Base-by-base conservation (phyloP, 2,329 filamentous ascomycete genomes). In the Aspergillus jensenii region DNA sequence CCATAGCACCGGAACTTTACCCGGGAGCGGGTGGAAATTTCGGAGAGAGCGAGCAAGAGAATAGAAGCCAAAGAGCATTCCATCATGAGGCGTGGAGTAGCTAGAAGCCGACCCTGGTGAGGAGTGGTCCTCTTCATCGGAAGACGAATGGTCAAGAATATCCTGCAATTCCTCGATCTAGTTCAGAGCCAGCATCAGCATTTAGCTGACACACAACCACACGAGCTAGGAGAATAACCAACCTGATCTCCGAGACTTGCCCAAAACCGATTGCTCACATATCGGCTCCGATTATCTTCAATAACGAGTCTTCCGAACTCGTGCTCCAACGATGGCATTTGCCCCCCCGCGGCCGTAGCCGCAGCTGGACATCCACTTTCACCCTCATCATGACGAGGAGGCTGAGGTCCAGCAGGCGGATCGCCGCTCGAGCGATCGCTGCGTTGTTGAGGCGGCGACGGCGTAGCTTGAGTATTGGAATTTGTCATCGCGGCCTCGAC, bases 191-290 rank as follows among this genome's bases (percentile, higher is more conserved):
- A 67, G 57, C 44, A 62, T 37, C 14, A 15, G 35, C 51, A 9
- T 3, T 23, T 27, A 21, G 6, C 48, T 44, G 40, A 12, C 21
- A 6, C 46, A 6, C 6, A 33, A 40, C 31, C 43, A 31, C 4
- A 55, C 4, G 35, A 37, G 14, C 33, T 27, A 46, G 15, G 50
- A 17, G 12, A 39, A 35, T 33, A 47, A 55, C 70, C 43, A 64
- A 84, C 82, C 76, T 87, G 84, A 58, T 86, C 85, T 60, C 82
- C 84, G 58, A 87, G 72, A 63, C 78, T 84, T 4, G 83, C 82
- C 83, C 84, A 87, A 62, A 87, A 83, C 27, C 81, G 81, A 65
- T 83, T 86, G 69, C 84, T 87, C 65, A 87, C 82, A 70, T 87
- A 87, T 51, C 83, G 76, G 65, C 82, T 86, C 59, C 80, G 79